phyloP scores from a whole-genome alignment of 306 rosid genomes.

The Cucurbita argyrosperma region DNA sequence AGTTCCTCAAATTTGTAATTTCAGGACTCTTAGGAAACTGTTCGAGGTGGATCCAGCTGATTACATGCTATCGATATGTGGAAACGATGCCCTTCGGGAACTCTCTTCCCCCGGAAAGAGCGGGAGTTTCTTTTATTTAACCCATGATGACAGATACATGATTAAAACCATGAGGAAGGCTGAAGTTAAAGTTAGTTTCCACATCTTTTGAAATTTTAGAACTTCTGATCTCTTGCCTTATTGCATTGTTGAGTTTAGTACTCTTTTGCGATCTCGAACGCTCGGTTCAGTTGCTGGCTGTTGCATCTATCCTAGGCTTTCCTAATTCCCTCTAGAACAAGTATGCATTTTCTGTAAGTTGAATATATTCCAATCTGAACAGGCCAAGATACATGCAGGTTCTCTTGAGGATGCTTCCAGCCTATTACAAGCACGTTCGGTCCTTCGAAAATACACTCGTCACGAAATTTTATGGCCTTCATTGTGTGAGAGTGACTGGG shows the following conservation, averaged over 20 bases:
- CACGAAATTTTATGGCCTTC: conserved; percentile 80
- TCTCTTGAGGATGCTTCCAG: conserved; percentile 83
- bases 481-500: conserved; percentile 73
- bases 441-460: conserved; percentile 79
- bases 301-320: neutral
- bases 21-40: conserved; percentile 84
- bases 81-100: conserved; percentile 81
- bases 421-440: conserved; percentile 78
- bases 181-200: conserved; percentile 68
- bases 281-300: neutral
- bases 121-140: conserved; percentile 91
- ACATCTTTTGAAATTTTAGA: neutral
- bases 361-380: conserved; percentile 11
- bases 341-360: conserved; percentile 1
- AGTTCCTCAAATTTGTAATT: conserved; percentile 4
- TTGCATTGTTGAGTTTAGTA: neutral
- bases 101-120: conserved; percentile 97
- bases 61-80: conserved; percentile 90
- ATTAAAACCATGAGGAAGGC: conserved; percentile 92
- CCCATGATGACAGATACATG: conserved; percentile 88
- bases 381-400: conserved; percentile 35
- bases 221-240: neutral
- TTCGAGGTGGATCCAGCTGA: conserved; percentile 97
- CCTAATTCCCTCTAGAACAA: neutral
- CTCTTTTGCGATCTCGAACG: neutral